Evolutionary conservation across 768 basidiomycete species (phyloP), one percentile per base, ranked within the genome.

Genomic region (Asterophora parasitica): DNA sequence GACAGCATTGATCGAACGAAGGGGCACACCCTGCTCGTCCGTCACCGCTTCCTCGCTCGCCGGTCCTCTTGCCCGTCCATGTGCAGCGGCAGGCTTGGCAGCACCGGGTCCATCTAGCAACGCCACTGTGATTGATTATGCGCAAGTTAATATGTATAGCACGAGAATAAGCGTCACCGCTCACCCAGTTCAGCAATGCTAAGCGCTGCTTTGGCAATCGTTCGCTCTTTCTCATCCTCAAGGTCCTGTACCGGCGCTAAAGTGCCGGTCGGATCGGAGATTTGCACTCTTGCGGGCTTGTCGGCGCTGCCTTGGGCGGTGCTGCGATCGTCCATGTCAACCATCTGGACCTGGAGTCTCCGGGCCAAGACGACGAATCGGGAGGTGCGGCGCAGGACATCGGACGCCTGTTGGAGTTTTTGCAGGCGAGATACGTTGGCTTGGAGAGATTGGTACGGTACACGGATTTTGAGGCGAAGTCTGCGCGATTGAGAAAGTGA

Each of bases 171-270:
- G 17, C 27, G 11, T 31, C 12, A n/a, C n/a, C 23, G 70, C 85
- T 56, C 51, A 91, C 92, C 76, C 35, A 98, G 72, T 64, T 99
- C 95, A 0, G 94, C 91, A 7, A 98, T 83, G 32, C 83, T 93
- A 57, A 97, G 69, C n/a, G 94, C 95, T 2, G 95, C 94, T 65
- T 94, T 94, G 2, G 92, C 87, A 58, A 97, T 83, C 12, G 80
- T 80, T 7, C 95, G 76, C 59, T 96, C 94, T 63, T 83, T 84
- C 55, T 91, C 88, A 23, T 90, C 86, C 57, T 86, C 85, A 28
- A 71, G 61, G 23, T 78, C 80, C 65, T 55, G 47, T 46, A 55
- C 55, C 32, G 65, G 58, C 35, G 54, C 48, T 3, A 54, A 42
- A 2, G 58, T 54, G 58, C 57, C 31, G 60, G 20, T 47, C 31